Base-by-base conservation (phyloP, 169 alveolate genomes). In the Besnoitia besnoiti region DNA sequence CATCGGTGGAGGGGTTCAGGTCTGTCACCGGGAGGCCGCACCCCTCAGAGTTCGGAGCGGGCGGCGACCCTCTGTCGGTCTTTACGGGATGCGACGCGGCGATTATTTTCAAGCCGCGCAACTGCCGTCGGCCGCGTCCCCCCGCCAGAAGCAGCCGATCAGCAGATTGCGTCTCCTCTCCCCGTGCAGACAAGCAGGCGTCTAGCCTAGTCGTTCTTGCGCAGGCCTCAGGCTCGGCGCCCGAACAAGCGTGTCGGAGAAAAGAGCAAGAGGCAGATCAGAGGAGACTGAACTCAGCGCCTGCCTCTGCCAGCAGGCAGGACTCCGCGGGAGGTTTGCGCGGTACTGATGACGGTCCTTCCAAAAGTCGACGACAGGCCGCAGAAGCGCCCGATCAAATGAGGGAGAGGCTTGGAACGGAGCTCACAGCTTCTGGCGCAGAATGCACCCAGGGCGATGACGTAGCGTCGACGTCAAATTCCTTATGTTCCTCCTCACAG, bases 121-220 rank as follows among this genome's bases (percentile, higher is more conserved):
- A 77, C 40, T 30, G 87, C n/a, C 50, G 87, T 33, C 50, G 87
- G 27, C 87, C 87, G 8, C 87, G 87, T 33, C 87, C 87, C 8
- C 14, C 84, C 0, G 16, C 7, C 33, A 27, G 87, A 35, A 77
- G 80, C 80, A 33, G 33, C 0, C 80, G 10, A 8, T 4, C 27
- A n/a, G 3, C 80, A 33, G 80, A n/a, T 27, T 44, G 24, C 80
- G 80, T 2, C 24, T n/a, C n/a, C n/a, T 37, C 80, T 67, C 0
- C 77, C 33, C 24, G 24, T 62, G 80, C 16, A 67, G 40, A 10
- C 3, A 39, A 33, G 33, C 16, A 67, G 40, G 16, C 47, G 3
- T 7, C 47, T 67, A 7, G 44, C 40, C 21, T 67, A 7, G 24
- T 16, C 21, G 47, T 0, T n/a, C 80, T 44, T n/a, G 46, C 46